Conservation (phyloP, 305 asterid species). For the Vinca major region DNA sequence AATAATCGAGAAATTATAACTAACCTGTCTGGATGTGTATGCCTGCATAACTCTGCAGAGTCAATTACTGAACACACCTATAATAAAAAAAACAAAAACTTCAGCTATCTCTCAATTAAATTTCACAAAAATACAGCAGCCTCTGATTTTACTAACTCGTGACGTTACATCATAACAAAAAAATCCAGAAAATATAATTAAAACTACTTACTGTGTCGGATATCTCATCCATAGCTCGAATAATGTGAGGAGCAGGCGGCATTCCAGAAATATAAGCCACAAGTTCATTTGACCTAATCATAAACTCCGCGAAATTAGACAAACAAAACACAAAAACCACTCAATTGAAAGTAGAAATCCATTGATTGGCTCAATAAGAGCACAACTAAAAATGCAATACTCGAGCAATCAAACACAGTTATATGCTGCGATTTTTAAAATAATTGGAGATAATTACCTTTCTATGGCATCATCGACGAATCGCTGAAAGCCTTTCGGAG, state of each 20-base stretch:
- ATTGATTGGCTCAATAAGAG: not conserved
- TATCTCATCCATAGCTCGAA: conserved; percentile 82
- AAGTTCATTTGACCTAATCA: conserved; percentile 76
- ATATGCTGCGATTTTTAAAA: not conserved
- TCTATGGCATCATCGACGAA: conserved; percentile 91
- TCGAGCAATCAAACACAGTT: not conserved
- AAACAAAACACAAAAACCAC: not conserved
- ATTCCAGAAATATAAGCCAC: conserved; percentile 57
- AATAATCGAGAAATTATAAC: conserved; percentile 4
- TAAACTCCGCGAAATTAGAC: conserved; percentile 8
- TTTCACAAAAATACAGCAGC: not conserved
- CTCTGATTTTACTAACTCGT: no score
- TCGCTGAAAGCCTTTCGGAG: conserved; percentile 82
- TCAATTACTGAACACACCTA: conserved; percentile 90
- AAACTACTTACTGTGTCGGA: conserved; percentile 58
- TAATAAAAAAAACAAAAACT: conserved; percentile 14
- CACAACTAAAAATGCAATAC: not conserved
- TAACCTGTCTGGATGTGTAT: conserved; percentile 97
- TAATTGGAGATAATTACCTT: conserved; percentile 29
- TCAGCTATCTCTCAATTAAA: conserved; percentile 11
- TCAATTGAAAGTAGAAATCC: not conserved
- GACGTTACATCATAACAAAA: not conserved
- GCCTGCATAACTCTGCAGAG: conserved; percentile 89
- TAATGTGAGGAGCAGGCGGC: conserved; percentile 73
- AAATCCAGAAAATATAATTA: not conserved